Base-by-base conservation (phyloP, 31 red algal species). In the Porphyra umbilicalis region DNA sequence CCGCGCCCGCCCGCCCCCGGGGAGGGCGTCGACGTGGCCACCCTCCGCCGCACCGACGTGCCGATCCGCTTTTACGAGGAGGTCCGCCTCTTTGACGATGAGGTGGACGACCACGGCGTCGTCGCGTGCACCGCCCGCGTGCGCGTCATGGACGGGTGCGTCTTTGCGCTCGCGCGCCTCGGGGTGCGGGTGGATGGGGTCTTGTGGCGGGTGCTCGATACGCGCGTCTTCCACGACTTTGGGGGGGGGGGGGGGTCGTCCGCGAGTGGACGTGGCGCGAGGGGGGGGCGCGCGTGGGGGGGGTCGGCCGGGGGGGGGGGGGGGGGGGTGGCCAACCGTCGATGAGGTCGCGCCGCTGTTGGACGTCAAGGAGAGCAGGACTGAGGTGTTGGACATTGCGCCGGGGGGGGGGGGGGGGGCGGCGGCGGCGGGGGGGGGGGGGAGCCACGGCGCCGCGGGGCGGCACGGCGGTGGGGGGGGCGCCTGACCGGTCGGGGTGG, bases 31-130 rank as follows among this genome's bases (percentile, higher is more conserved):
- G 88, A 92, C 44, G 81, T 93, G 38, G 79, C 83, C 35, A 82
- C 83, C 14, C 80, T 98, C 80, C 77, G 85, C 25, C 76, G 89
- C 29, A 92, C 85, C 5, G 80, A 91, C 16, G 75, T 98, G 39
- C 92, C 96, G 10, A 87, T 95, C 36, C 82, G 89, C 33, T 90
- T 81, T 67, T 95, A 85, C 33, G 80, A 87, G 6, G 83, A 95
- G 39, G 79, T 91, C 11, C 81, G 92, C 75, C 79, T 98, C 29
- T 98, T 90, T 68, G 96, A 98, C 81, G 96, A 98, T 68, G 96
- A 98, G 79, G 32, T 98, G 33, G 96, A 98, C 85, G 96, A 98
- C 74, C 92, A 98, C 79, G 96, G 96, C 37, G 80, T 90, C 36
- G 85, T 93, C 13, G 75, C 81, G 1, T 90, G 85, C 76, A 90